Percentiles rank a stretch among this genome's conserved stretches.
Conservation (phyloP, 1,139 yeast genomes). For the Debaryomycetaceae sp. region DNA sequence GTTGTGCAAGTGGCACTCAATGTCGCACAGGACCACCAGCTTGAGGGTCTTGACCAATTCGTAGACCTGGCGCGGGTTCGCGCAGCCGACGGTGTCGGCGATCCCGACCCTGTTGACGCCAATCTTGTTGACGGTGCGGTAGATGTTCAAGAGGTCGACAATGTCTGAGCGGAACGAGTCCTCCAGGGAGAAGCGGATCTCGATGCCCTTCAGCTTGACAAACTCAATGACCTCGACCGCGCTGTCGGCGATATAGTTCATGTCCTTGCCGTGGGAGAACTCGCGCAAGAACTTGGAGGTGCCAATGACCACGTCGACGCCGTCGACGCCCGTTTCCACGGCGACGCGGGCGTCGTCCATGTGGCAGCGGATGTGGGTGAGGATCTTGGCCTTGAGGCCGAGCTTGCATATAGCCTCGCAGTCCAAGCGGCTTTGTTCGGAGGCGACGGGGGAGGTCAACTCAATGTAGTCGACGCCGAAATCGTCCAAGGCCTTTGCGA, state of each 20-base stretch:
- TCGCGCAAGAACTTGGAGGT: slow-evolving; percentile 65
- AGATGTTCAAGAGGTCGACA: slow-evolving; percentile 45
- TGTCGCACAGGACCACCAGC: slow-evolving; percentile 45
- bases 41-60: slow-evolving; percentile 49
- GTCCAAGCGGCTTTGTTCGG: slow-evolving; percentile 44
- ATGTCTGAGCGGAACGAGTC: slow-evolving; percentile 50
- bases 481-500: slow-evolving; percentile 48
- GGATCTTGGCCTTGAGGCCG: slow-evolving; percentile 43
- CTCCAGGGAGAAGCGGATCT: slow-evolving; percentile 46
- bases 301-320: slow-evolving; percentile 50
- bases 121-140: slow-evolving; percentile 46
- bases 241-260: slow-evolving; percentile 94
- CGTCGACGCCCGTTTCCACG: slow-evolving; percentile 51
- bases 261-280: slow-evolving; percentile 96
- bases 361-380: slow-evolving; percentile 50
- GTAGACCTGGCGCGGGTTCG: slow-evolving; percentile 50
- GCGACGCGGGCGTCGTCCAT: slow-evolving; percentile 52
- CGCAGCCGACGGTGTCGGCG: slow-evolving; percentile 55
- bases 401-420: slow-evolving; percentile 50
- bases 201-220: slow-evolving; percentile 48
- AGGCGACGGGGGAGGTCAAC: slow-evolving; percentile 48
- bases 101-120: slow-evolving; percentile 53
- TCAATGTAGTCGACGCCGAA: slow-evolving; percentile 53
- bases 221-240: slow-evolving; percentile 49
- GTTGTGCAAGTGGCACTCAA: slow-evolving; percentile 52